Conservation (phyloP, 225 moss, liverwort and hornwort species). For the Pleurozium schreberi region DNA sequence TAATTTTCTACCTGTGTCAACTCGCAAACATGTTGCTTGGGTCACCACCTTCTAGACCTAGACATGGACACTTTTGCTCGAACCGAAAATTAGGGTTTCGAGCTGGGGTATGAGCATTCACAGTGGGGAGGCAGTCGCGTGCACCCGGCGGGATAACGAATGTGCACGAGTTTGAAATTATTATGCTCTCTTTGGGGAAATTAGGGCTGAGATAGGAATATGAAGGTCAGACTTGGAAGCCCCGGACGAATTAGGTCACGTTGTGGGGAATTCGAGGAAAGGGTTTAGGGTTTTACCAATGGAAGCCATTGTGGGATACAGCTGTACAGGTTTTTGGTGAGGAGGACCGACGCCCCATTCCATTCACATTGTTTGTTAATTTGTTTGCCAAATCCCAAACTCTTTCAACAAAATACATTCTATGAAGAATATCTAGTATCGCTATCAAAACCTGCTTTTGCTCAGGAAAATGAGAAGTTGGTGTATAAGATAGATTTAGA, state of each 20-base stretch:
- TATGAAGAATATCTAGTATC: background rate
- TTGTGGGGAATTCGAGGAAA: background rate
- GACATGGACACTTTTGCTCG: background rate
- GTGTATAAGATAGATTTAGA: background rate
- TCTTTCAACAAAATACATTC: background rate
- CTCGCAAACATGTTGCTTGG: background rate
- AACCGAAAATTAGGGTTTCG: background rate
- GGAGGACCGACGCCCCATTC: conserved; percentile 77
- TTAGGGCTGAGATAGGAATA: background rate
- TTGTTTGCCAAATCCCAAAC: background rate
- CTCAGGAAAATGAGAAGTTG: background rate
- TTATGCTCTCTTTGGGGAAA: background rate
- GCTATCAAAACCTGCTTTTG: background rate
- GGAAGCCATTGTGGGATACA: background rate
- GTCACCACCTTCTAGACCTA: background rate
- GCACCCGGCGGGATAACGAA: too few species aligned
- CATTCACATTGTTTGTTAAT: background rate
- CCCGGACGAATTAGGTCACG: background rate
- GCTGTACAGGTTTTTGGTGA: conserved; percentile 81
- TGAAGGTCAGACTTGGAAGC: too few species aligned
- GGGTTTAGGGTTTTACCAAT: background rate
- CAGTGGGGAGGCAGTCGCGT: background rate
- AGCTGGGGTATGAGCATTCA: background rate
- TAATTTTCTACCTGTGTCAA: background rate
- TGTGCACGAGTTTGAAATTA: background rate